These are phyloP conservation scores for Boletus rufocinnamomeus DNA, from an alignment of 768 basidiomycete genomes.

Conservation along the genomic window DNA sequence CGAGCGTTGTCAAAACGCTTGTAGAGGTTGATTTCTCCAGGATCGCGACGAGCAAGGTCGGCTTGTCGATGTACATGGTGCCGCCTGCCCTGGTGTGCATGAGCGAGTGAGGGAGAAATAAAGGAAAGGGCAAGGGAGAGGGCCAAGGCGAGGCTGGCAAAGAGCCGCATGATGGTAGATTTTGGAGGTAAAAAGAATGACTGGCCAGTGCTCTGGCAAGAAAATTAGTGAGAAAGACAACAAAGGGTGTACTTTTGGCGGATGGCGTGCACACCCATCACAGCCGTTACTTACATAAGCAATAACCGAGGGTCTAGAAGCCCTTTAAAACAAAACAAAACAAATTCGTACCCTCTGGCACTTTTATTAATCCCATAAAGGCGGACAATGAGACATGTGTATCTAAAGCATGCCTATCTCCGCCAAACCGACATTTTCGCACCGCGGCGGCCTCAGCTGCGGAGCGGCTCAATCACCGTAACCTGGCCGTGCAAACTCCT, in stretches of 20 bases:
- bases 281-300: conserved; percentile 11
- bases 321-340: not conserved
- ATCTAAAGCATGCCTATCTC: conserved; percentile 2
- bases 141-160: conserved; percentile 21
- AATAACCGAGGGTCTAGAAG: not conserved
- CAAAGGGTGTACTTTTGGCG: not conserved
- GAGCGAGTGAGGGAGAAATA: conserved; percentile 19
- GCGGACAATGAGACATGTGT: not conserved
- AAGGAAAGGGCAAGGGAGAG: conserved; percentile 23
- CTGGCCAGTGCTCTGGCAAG: conserved; percentile 9
- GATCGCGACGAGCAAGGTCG: conserved; percentile 29
- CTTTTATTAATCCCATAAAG: not conserved
- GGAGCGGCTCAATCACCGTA: conserved; percentile 57
- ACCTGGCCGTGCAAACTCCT: conserved; percentile 37
- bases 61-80: conserved; percentile 26
- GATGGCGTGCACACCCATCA: not conserved
- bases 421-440: not conserved
- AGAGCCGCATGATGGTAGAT: conserved; percentile 24
- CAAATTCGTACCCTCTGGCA: not conserved
- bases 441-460: conserved; percentile 41
- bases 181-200: conserved; percentile 23
- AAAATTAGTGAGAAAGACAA: not conserved
- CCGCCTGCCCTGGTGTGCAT: conserved; percentile 25
- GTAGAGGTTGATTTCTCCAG: conserved; percentile 25
- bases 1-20: conserved; percentile 27